Conservation (phyloP, 2,329 filamentous ascomycete species). For the Fusarium paranaense region DNA sequence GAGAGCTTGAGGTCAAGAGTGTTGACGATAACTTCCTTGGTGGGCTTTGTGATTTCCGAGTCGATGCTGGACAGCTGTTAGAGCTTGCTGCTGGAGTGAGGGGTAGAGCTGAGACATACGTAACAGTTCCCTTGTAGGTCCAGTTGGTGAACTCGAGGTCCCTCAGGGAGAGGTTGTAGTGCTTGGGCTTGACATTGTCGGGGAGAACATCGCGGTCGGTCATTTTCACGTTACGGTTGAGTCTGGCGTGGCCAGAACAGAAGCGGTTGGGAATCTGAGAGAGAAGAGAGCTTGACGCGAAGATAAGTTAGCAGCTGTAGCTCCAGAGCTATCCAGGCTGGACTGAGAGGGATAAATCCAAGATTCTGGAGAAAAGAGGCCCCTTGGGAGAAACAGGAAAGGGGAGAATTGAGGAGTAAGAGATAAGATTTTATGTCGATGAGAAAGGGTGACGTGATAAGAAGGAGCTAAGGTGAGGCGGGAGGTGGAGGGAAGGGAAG, state of each 20-base stretch:
- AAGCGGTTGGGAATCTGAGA: constrained; percentile 44
- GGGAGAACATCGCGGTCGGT: constrained; percentile 73
- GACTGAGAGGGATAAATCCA: constrained; percentile 13
- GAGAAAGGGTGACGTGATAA: constrained; percentile 4
- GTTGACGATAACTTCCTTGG: constrained; percentile 86
- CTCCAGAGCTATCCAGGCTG: constrained; percentile 29
- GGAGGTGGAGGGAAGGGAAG: constrained; percentile 10
- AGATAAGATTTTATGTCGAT: neutral
- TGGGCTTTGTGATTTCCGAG: constrained; percentile 76
- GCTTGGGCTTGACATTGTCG: constrained; percentile 78
- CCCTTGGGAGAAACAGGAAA: neutral
- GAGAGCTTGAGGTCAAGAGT: constrained; percentile 84
- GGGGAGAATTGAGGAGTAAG: constrained; percentile 5
- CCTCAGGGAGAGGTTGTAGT: constrained; percentile 86
- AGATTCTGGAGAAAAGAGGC: neutral
- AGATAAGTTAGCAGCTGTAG: constrained; percentile 36
- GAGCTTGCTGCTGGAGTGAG: constrained; percentile 16
- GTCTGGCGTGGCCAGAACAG: constrained; percentile 52
- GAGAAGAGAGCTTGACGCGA: constrained; percentile 38
- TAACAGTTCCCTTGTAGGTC: constrained; percentile 86
- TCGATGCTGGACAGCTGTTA: constrained; percentile 69
- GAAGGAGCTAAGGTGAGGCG: neutral
- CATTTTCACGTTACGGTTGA: constrained; percentile 56
- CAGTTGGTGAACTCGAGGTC: constrained; percentile 81
- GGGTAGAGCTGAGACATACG: constrained; percentile 52